Base-by-base conservation (phyloP, 495 filamentous ascomycete species). In the Penicillium alfredii region DNA sequence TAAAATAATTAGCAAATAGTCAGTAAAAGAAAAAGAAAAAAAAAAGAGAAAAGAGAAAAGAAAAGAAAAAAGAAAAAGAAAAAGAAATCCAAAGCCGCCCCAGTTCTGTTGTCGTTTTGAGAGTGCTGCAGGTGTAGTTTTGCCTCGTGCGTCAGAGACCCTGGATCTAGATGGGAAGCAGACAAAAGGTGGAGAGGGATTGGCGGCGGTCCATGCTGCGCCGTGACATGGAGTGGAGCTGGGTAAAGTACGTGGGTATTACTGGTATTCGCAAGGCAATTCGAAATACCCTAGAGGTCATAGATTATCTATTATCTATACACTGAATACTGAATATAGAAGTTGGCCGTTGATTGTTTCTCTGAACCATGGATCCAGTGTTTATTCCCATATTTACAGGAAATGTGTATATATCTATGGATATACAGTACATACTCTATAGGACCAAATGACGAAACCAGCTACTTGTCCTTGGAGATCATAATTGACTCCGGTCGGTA, bases 111-210 rank as follows among this genome's bases (percentile, higher is more conserved):
- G 44, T 54, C 53, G 53, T 57, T 57, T 57, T 55, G 53, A 57
- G 53, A 20, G 33, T 48, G 46, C 53, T 57, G 53, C 53, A 57
- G 50, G 53, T 55, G 47, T 54, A 51, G 47, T 57, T 54, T 54
- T 57, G 53, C 53, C 53, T 54, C 53, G 56, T 51, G 53, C 54
- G 53, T 58, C 47, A 55, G 51, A 53, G 47, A 58, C 53, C 53
- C 53, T 57, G 45, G 42, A 58, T 54, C 44, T 49, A 50, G 53
- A 51, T 49, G 47, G n/a, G 38, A 42, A 40, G 39, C 41, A 44
- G 24, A 13, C 38, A n/a, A 21, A 38, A 31, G 21, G 52, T 48
- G 42, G 52, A 47, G 53, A 53, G 42, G 44, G 42, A 49, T 47
- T 45, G 41, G 45, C 38, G 35, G 45, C 40, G 53, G 53, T 26